A percentile compares a stretch with the other conserved stretches of the same genome.
These are phyloP conservation scores for Pichia sp. DNA, from an alignment of 1,139 yeast species.

Conservation along the genomic window DNA sequence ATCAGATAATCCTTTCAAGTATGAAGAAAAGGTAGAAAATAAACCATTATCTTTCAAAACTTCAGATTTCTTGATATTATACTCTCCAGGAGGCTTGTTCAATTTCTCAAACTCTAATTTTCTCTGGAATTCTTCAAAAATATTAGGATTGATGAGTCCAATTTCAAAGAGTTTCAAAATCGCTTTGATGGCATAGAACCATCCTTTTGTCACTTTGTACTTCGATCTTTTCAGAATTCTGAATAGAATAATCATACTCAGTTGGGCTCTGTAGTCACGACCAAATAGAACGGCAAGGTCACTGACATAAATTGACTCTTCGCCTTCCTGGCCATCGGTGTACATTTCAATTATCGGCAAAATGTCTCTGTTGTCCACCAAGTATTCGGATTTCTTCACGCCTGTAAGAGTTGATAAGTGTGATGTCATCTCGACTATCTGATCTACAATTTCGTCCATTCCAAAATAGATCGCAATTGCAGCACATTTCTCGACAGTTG, in stretches of 20 bases:
- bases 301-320: constrained; percentile 66
- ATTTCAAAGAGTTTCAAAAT: constrained; percentile 67
- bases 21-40: constrained; percentile 86
- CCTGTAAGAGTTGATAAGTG: constrained; percentile 56
- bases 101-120: constrained; percentile 48
- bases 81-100: constrained; percentile 62
- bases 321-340: constrained; percentile 22
- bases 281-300: constrained; percentile 84
- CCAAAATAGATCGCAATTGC: constrained; percentile 66
- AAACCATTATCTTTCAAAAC: constrained; percentile 68
- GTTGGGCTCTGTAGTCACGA: constrained; percentile 84
- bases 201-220: constrained; percentile 39
- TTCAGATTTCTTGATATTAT: constrained; percentile 57
- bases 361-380: constrained; percentile 26
- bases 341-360: constrained; percentile 33
- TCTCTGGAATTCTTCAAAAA: constrained; percentile 62
- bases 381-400: constrained; percentile 27
- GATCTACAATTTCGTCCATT: constrained; percentile 56
- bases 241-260: constrained; percentile 81
- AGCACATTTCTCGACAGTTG: constrained; percentile 82
- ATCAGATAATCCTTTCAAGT: constrained; percentile 80
- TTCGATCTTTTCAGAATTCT: constrained; percentile 63
- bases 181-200: constrained; percentile 61
- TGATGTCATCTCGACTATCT: constrained; percentile 58
- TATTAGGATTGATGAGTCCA: constrained; percentile 65